Base-by-base conservation (phyloP, 805 yeast genomes). In the Yamadazyma akitaensis region DNA sequence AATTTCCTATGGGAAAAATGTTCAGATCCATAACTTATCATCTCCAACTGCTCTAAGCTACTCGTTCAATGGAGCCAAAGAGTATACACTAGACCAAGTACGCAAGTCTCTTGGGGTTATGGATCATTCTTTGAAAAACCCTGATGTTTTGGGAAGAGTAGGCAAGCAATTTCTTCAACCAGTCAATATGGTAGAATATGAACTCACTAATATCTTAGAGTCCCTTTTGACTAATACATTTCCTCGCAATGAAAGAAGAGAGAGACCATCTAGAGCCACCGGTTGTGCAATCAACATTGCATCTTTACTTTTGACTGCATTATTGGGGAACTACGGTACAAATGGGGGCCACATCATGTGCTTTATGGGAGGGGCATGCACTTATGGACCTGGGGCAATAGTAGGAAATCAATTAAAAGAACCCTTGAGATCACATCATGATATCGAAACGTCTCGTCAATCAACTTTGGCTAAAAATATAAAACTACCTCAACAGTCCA, bases 401-500 rank as follows among this genome's bases (percentile, higher is more conserved):
- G 99, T 94, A 25, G 88, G 92, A 38, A 82, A 85, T 19, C 94
- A 90, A 65, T 77, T 94, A 64, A 87, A 88, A 63, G 99, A 94
- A 68, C 97, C 99, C 41, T 86, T 94, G 58, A 82, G 99, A 74
- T 94, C 99, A 8, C 99, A 94, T 69, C 88, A 87, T 60, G 99
- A 94, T 64, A 88, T 94, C 55, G 98, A 94, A 65, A 84, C 90
- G 55, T 97, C 92, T 58, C 67, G 60, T 47, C 96, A 96, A 46
- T 84, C 84, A 61, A 25, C 33, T 2, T 88, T 82, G 71, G 85
- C 87, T 60, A 88, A 87, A 64, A 95, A 97, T 9, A 79, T 77
- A 57, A 84, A 88, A 64, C 40, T 52, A 17, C 53, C 53, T 12
- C 53, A 49, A 30, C 53, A 51, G 35, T 40, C 51, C n/a, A 49